Conservation (phyloP, 345 rosid genomes). For the Isatis tinctoria region DNA sequence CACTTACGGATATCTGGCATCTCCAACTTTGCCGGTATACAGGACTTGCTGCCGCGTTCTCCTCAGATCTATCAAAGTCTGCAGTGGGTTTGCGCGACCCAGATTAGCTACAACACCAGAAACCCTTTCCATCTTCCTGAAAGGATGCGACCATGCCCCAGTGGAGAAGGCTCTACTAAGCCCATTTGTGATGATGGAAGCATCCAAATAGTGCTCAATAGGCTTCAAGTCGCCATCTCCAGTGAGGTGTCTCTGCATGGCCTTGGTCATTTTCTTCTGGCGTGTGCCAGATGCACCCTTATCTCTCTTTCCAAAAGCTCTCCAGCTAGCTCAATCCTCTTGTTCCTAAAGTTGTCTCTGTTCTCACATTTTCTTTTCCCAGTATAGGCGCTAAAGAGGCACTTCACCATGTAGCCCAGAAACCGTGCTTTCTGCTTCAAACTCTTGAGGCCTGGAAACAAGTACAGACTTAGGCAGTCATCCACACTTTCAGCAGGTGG, state of each 20-base stretch:
- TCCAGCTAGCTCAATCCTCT: slow-evolving; percentile 82
- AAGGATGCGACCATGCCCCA: slow-evolving; percentile 97
- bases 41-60: slow-evolving; percentile 77
- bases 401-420: slow-evolving; percentile 87
- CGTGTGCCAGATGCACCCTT: slow-evolving; percentile 68
- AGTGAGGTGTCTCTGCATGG: slow-evolving; percentile 70
- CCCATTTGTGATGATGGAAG: slow-evolving; percentile 84
- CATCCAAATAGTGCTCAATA: slow-evolving; percentile 81
- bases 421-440: slow-evolving; percentile 71
- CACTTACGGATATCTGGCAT: slow-evolving; percentile 97
- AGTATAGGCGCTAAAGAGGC: slow-evolving; percentile 62
- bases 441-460: slow-evolving; percentile 66
- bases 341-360: slow-evolving; percentile 80
- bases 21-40: slow-evolving; percentile 94
- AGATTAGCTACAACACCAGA: slow-evolving; percentile 91
- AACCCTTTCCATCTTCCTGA: slow-evolving; percentile 70
- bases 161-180: slow-evolving; percentile 92
- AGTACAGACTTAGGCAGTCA: slow-evolving; percentile 50
- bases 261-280: slow-evolving; percentile 67
- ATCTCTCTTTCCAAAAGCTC: slow-evolving; percentile 86
- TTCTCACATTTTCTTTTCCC: slow-evolving; percentile 77
- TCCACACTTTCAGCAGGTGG: slow-evolving; percentile 65
- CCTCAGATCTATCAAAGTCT: slow-evolving; percentile 75
- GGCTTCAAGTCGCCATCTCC: slow-evolving; percentile 57
- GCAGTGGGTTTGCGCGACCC: slow-evolving; percentile 85